Conservation (phyloP, 441 rosid genomes). For the Gossypium trilobum region DNA sequence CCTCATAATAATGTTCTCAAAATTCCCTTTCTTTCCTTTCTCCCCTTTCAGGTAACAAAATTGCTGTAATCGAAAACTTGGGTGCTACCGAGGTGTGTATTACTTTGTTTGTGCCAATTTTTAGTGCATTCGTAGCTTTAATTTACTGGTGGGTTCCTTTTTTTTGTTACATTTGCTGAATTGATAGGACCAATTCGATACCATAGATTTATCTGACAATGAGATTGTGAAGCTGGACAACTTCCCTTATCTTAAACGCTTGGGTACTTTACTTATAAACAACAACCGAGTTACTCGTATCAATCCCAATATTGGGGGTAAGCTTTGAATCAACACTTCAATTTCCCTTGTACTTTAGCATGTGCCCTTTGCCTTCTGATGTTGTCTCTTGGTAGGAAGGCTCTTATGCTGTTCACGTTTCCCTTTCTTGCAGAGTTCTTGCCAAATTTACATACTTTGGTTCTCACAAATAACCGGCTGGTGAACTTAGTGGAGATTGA, state of each 20-base stretch:
- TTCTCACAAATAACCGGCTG: constrained; percentile 88
- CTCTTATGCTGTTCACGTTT: background rate
- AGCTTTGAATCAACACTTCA: constrained; percentile 1
- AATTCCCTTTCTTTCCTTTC: background rate
- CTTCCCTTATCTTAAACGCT: constrained; percentile 72
- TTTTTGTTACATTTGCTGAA: constrained; percentile 11
- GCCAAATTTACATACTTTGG: constrained; percentile 77
- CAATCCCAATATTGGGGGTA: constrained; percentile 82
- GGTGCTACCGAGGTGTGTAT: constrained; percentile 85
- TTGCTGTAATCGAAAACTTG: constrained; percentile 88
- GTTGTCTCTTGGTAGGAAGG: background rate
- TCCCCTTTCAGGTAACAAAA: constrained; percentile 61
- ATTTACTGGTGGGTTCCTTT: background rate
- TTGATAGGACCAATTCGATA: constrained; percentile 91
- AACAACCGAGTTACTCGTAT: constrained; percentile 90
- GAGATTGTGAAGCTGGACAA: constrained; percentile 98
- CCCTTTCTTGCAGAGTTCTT: constrained; percentile 54
- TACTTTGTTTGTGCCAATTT: background rate
- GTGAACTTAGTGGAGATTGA: constrained; percentile 95
- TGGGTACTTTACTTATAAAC: constrained; percentile 79
- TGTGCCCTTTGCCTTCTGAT: background rate
- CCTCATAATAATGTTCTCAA: background rate
- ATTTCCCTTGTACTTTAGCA: background rate
- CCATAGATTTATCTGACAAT: constrained; percentile 87
- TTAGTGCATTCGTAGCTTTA: background rate